Base-by-base conservation (phyloP, 495 filamentous ascomycete species). In the Lasiosphaeris hirsuta region DNA sequence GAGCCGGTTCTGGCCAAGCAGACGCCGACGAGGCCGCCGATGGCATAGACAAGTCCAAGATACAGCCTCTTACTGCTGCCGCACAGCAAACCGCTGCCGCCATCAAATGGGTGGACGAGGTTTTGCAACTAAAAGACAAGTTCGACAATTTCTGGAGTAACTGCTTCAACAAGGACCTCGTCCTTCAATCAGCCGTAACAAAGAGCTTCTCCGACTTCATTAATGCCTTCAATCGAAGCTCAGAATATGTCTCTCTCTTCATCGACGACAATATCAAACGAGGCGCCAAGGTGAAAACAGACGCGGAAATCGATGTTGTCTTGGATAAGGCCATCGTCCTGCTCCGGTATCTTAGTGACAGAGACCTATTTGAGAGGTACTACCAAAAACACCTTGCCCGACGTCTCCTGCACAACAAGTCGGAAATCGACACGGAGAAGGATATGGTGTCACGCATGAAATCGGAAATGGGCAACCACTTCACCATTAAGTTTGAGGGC, bases 381-480 rank as follows among this genome's bases (percentile, higher is more conserved):
- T 97, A 97, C 75, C 97, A 97, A 76, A 97, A 96, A 68, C 94
- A 99, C 75, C 80, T 99, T 0, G 90, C 89, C 35, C 84, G 87
- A 52, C 83, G 95, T 11, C 73, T 99, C 40, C 75, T 99, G 17
- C 89, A 90, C 80, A 86, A 86, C 61, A 91, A 91, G 50, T 90
- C 91, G 0, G 82, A 91, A 55, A 95, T 89, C 64, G 88, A 88
- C 66, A 87, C 87, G 0, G 94, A 99, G 73, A 89, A 92, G 65
- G 87, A 93, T 60, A 96, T 99, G 87, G 95, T 97, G 45, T 88
- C 85, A 1, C 86, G 93, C 56, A 95, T 99, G 90, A 96, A 96
- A 75, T 80, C 92, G 61, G 92, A 96, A 69, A 83, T 97, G 46
- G 94, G 94, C 34, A 96, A 96, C 61, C 84, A 88, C 48, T 99